Conservation (phyloP, 139 green algal species). For the Choricystis sp. region DNA sequence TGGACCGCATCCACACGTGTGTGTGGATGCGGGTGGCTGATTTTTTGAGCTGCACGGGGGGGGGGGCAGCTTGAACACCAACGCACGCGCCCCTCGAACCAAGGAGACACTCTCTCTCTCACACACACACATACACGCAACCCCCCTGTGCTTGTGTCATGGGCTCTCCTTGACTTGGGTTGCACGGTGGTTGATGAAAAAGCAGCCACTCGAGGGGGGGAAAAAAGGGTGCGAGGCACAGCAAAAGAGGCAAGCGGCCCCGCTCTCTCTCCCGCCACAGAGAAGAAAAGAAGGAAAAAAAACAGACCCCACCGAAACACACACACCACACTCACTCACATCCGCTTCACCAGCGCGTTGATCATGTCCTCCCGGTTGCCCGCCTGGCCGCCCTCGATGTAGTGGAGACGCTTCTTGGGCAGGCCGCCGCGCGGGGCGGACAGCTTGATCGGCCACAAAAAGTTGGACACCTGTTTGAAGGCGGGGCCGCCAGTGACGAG, state of each 20-base stretch:
- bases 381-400: constrained; percentile 89
- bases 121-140: no score
- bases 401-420: constrained; percentile 90
- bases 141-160: no score
- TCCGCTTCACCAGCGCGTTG: constrained; percentile 83
- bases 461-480: constrained; percentile 97
- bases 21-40: no score
- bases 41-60: no score
- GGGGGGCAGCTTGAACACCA: no score
- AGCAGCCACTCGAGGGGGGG: no score
- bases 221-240: background rate
- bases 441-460: constrained; percentile 99
- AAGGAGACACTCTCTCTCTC: no score
- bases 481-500: constrained; percentile 81
- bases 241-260: background rate
- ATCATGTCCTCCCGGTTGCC: constrained; percentile 94
- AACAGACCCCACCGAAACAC: background rate
- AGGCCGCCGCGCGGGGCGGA: constrained; percentile 62
- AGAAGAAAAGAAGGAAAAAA: no score
- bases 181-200: no score
- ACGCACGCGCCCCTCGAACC: no score
- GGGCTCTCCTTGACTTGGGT: no score
- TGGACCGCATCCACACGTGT: no score
- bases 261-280: background rate
- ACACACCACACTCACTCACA: constrained; percentile 32